Base-by-base conservation (phyloP, 2,329 filamentous ascomycete genomes). In the Phyllosticta capitalensis region DNA sequence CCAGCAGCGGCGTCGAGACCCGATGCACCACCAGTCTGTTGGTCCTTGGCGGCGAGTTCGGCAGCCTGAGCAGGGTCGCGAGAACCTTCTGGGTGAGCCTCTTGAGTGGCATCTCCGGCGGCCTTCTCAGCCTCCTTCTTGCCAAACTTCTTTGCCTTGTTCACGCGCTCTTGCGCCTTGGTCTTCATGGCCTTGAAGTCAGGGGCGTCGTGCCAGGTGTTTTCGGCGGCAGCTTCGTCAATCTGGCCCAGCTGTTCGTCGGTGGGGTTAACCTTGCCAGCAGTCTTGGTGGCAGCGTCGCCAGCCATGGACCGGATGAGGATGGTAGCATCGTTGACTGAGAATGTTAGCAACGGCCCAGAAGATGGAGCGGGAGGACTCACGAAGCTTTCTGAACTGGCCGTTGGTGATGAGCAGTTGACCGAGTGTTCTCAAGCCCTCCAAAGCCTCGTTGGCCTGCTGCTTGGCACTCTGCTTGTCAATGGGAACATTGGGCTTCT, bases 351-450 rank as follows among this genome's bases (percentile, higher is more conserved):
- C 7, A 30, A 26, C 6, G 19, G 2, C 12, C 9, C 5, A 9
- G 9, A 53, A 14, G 5, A 45, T 19, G 28, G 3, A 2, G 2
- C 14, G 55, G 54, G 5, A 26, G 9, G 10, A 83, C 87, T 73
- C 83, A 87, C 88, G 75, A 33, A 96, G 83, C 78, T 96, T 96
- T 66, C 91, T 84, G 80, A 95, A 96, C 72, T 97, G 92, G 65
- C 94, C 94, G 68, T 99, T 99, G 67, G 92, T 95, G 68, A 97
- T 88, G 67, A 97, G 78, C 60, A 99, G 80, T 19, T 88, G 92
- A 56, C 92, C 94, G 0, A 99, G 79, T 3, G 90, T 96, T 66
- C 90, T 86, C 52, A 99, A 76, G 24, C 92, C 94, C 64, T 96
- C 84, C 9, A 95, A 78, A 1, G 88, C 90, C 71, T 92, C 82